These are phyloP conservation scores for Russula lepida DNA, from an alignment of 768 basidiomycete species.

Conservation along the genomic window DNA sequence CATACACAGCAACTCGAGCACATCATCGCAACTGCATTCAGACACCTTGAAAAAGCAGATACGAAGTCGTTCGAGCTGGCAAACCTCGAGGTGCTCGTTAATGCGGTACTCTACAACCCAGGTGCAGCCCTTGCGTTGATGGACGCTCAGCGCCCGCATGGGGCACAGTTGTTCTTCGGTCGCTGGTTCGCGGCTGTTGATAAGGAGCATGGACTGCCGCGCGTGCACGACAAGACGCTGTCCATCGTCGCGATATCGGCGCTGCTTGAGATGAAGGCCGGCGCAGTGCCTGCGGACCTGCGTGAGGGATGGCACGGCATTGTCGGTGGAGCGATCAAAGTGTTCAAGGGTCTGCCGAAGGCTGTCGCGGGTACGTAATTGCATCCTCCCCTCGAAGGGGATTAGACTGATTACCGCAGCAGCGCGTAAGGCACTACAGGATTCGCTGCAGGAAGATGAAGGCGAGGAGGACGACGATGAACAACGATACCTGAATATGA, in stretches of 20 bases:
- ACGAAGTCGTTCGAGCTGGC: constrained; percentile 62
- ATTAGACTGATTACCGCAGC: constrained; percentile 1
- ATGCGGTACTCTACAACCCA: constrained; percentile 78
- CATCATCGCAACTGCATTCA: constrained; percentile 56
- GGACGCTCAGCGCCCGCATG: constrained; percentile 49
- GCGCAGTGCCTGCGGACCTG: constrained; percentile 47
- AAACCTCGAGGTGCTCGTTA: constrained; percentile 78
- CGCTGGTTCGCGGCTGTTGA: constrained; percentile 76
- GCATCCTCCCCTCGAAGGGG: background rate
- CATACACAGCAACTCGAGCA: constrained; percentile 47
- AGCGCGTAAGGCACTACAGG: constrained; percentile 58
- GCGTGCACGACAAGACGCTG: constrained; percentile 88
- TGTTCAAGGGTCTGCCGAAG: constrained; percentile 72
- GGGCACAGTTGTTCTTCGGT: constrained; percentile 70
- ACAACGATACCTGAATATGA: constrained; percentile 50
- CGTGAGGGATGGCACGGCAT: constrained; percentile 70
- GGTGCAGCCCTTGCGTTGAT: constrained; percentile 67
- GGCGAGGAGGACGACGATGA: constrained; percentile 27
- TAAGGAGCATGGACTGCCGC: constrained; percentile 48
- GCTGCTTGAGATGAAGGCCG: constrained; percentile 61
- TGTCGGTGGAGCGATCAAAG: constrained; percentile 56
- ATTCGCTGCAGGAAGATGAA: constrained; percentile 27
- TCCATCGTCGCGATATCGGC: constrained; percentile 68
- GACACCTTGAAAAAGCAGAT: constrained; percentile 49
- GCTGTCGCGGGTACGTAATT: constrained; percentile 57